Evolutionary conservation across 2,329 filamentous ascomycete genomes (phyloP).

Genomic region (Penicillium sp.): DNA sequence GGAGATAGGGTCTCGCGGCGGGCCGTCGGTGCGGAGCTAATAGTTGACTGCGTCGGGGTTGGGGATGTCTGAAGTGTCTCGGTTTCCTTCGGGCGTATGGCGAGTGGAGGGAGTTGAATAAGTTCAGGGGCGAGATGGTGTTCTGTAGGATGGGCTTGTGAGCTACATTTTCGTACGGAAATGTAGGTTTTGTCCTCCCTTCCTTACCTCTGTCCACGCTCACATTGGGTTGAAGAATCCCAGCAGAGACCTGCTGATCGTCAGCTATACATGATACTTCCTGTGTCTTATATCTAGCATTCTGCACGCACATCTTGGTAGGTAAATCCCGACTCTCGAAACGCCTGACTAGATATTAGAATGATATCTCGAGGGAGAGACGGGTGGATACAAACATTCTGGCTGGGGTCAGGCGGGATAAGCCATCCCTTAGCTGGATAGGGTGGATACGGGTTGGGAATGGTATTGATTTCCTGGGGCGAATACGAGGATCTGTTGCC

Average conservation of each 20-base stretch:
- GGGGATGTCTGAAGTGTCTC: neutral
- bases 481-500: neutral
- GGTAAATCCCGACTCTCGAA: neutral
- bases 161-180: neutral
- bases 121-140: neutral
- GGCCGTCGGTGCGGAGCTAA: neutral
- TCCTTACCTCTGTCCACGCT: neutral
- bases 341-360: neutral
- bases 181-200: neutral
- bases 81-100: neutral
- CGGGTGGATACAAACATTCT: constrained; percentile 4
- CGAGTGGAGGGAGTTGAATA: too few species aligned
- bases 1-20: neutral
- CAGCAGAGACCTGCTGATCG: neutral
- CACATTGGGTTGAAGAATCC: neutral
- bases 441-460: neutral
- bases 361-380: neutral
- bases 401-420: constrained; percentile 2
- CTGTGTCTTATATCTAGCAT: neutral
- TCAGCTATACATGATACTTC: neutral
- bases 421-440: constrained; percentile 1
- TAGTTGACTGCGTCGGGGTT: neutral
- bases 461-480: neutral
- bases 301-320: neutral
- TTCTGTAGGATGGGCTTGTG: neutral